phyloP scores from a whole-genome alignment of 306 rosid genomes.

The Astragalus membranaceus region DNA sequence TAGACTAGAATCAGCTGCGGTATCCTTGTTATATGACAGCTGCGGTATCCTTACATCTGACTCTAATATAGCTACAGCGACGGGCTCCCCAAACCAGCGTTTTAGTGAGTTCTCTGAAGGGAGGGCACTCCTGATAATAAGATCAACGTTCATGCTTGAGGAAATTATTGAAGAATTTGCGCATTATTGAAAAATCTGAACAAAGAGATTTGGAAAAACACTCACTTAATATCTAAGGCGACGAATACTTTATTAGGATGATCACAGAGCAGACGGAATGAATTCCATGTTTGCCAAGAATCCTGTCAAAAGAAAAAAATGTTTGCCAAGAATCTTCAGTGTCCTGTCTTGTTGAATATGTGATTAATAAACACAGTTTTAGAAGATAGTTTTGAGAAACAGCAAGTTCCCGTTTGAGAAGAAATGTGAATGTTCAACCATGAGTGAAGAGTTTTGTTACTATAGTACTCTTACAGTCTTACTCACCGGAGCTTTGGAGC shows the following conservation, averaged over 20 bases:
- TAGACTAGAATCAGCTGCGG: not conserved
- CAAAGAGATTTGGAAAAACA: not conserved
- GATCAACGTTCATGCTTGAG: not conserved
- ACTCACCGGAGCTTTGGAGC: constrained; percentile 45
- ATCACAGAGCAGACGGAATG: not conserved
- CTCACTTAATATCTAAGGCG: constrained; percentile 51
- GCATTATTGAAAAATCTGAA: not conserved
- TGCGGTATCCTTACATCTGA: constrained; percentile 44
- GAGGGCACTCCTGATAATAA: not conserved
- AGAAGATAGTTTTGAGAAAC: not conserved
- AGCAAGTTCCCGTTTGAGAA: not conserved
- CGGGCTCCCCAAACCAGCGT: constrained; percentile 80
- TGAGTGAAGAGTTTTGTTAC: not conserved
- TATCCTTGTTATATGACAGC: not conserved
- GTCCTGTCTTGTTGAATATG: not conserved
- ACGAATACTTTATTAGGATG: constrained; percentile 15
- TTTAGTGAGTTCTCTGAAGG: constrained; percentile 51
- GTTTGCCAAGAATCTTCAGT: too few species aligned
- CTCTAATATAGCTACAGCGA: constrained; percentile 51
- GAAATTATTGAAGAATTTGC: not conserved
- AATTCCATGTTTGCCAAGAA: not conserved
- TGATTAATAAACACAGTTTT: not conserved
- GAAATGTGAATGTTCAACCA: not conserved
- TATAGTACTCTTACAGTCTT: not conserved
- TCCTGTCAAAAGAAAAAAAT: too few species aligned